Evolutionary conservation across 1,139 yeast genomes (phyloP), one percentile per base, ranked within the genome.

Genomic region (Suhomyces maxii): DNA sequence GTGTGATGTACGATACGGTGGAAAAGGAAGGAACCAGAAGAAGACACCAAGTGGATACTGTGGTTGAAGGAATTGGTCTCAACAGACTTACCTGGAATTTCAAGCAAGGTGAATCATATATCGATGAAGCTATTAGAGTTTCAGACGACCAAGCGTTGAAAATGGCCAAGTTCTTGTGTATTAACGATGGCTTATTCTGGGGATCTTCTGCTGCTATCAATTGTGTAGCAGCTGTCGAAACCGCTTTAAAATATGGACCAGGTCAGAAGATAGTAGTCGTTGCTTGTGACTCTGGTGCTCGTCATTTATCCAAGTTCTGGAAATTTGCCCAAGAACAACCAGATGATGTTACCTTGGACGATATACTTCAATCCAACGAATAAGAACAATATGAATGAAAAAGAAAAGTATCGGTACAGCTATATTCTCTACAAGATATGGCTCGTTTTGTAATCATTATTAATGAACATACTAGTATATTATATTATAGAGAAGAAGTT

Each of bases 281-380:
- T 40, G 89, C 96, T 2, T 93, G 98, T 64, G 99, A 93, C 63
- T 83, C 95, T 5, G 99, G 99, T 0, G 73, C 86, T 7, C 76
- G 98, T 53, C 98, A 93, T 65, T 62, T 91, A 50, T 86, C 95
- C 39, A 93, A 93, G 64, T 93, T 93, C 62, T 93, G 97, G 97
- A 87, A 84, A 55, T 68, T 74, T 46, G 95, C 93, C 1, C 64
- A 63, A 36, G 61, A 63, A 10, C 56, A 68, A 11, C 58, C 66
- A 1, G 53, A 58, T 39, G 61, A 60, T 45, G 50, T 71, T 2
- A 56, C 64, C 8, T 53, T 71, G 42, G 69, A 68, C 11, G 75
- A 73, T 32, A 57, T 73, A 12, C 32, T 66, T 26, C 45, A 42
- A 14, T 30, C 30, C 28, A 26, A 30, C 26, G n/a, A 9, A 28